Evolutionary conservation across 441 rosid species (phyloP).

Genomic region (Melastoma candidum): DNA sequence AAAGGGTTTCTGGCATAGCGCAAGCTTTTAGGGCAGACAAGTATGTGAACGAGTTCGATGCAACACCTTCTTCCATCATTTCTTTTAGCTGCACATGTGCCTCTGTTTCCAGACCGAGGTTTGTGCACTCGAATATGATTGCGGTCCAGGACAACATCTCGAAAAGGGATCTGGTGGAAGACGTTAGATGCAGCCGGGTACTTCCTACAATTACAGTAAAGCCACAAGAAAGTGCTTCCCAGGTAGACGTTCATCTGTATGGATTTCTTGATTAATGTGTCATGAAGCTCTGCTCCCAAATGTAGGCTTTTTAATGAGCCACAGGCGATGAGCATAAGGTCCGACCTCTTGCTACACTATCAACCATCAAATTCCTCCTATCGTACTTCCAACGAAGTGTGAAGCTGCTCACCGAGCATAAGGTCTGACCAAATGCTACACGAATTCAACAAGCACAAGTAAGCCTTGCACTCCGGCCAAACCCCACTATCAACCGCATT

Average conservation of each 20-base stretch:
- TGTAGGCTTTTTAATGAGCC: conserved; percentile 48
- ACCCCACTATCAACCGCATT: conserved; percentile 30
- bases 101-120: conserved; percentile 59
- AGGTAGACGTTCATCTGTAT: conserved; percentile 40
- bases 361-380: conserved; percentile 49
- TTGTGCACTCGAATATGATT: conserved; percentile 68
- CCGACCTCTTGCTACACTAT: conserved; percentile 51
- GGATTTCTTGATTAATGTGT: conserved; percentile 47
- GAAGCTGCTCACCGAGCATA: conserved; percentile 60
- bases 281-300: conserved; percentile 73
- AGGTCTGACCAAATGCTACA: conserved; percentile 46
- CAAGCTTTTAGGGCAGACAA: conserved; percentile 75
- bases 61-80: conserved; percentile 79
- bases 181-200: conserved; percentile 47
- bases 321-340: conserved; percentile 72
- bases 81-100: conserved; percentile 63
- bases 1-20: conserved; percentile 53
- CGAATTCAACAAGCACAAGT: conserved; percentile 53
- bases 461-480: conserved; percentile 41
- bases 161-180: conserved; percentile 54
- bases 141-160: conserved; percentile 93
- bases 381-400: conserved; percentile 46
- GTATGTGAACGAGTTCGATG: conserved; percentile 66
- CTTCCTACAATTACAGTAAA: conserved; percentile 68
- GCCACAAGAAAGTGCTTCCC: conserved; percentile 78